phyloP scores from a whole-genome alignment of 2,329 filamentous ascomycete species.

The Talaromyces sp. region DNA sequence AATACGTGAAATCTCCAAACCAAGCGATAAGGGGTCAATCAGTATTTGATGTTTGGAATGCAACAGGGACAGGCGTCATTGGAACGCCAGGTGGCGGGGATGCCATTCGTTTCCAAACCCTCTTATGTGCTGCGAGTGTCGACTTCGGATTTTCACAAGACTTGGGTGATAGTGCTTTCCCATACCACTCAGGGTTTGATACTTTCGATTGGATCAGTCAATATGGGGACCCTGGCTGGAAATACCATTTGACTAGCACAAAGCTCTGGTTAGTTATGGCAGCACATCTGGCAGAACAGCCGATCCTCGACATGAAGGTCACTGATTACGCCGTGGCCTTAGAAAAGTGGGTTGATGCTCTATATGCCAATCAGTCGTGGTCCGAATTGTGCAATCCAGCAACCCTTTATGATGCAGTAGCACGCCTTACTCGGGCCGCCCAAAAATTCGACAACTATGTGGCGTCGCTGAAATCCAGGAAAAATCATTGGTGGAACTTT shows the following conservation, averaged over 20 bases:
- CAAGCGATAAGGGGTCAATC: conserved; percentile 66
- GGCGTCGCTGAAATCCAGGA: background rate
- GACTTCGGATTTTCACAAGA: conserved; percentile 58
- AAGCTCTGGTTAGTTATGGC: conserved; percentile 63
- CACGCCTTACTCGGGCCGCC: background rate
- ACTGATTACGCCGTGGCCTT: conserved; percentile 20
- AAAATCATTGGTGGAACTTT: background rate
- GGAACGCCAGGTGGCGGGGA: conserved; percentile 58
- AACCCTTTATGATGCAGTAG: background rate
- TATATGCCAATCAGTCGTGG: background rate
- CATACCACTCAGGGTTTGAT: conserved; percentile 77
- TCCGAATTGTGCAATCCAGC: background rate
- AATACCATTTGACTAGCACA: conserved; percentile 61
- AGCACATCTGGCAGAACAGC: conserved; percentile 58
- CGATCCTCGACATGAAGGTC: conserved; percentile 62
- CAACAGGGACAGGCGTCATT: conserved; percentile 55
- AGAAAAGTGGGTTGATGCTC: background rate
- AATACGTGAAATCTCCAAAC: conserved; percentile 44
- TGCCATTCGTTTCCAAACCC: conserved; percentile 67
- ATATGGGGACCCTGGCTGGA: conserved; percentile 63
- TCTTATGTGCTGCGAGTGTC: conserved; percentile 59
- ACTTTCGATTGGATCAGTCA: conserved; percentile 74
- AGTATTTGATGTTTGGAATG: conserved; percentile 62
- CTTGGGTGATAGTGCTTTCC: conserved; percentile 53
- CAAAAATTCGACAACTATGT: background rate